Conservation (phyloP, 306 rosid species). For the Vigna radiata region DNA sequence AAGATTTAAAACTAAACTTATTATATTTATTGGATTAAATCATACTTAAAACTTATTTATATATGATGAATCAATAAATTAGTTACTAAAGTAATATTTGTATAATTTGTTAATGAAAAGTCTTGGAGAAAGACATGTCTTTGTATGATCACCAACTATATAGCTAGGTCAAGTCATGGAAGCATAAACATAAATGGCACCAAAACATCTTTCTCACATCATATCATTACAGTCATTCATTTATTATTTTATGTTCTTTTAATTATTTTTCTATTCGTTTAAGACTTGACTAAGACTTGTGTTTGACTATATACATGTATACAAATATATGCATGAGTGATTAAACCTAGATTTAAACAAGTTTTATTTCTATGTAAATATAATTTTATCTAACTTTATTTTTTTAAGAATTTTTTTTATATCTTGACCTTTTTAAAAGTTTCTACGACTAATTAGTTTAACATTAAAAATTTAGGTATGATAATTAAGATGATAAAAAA, state of each 20-base stretch:
- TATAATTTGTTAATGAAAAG: neutral
- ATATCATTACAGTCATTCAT: conserved; percentile 3
- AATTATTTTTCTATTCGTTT: too few relatives aligned
- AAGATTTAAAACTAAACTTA: neutral
- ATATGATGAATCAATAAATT: too few relatives aligned
- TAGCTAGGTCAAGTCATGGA: conserved; percentile 31
- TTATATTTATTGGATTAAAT: neutral
- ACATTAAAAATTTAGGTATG: too few relatives aligned
- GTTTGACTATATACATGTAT: too few relatives aligned
- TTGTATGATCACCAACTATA: neutral
- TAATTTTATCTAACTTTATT: too few relatives aligned
- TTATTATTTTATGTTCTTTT: neutral
- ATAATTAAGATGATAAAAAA: neutral
- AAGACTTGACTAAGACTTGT: too few relatives aligned
- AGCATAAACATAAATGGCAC: neutral
- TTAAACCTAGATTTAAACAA: too few relatives aligned
- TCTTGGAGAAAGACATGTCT: neutral
- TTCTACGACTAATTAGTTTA: too few relatives aligned
- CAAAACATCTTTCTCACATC: neutral
- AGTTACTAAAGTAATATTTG: neutral
- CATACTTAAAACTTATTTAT: neutral
- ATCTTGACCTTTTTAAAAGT: too few relatives aligned
- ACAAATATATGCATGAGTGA: too few relatives aligned
- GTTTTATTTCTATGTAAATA: too few relatives aligned
- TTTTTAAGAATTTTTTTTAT: too few relatives aligned